Evolutionary conservation across 805 yeast genomes (phyloP), one percentile per base, ranked within the genome.

Genomic region (Cyberlindnera petersonii): DNA sequence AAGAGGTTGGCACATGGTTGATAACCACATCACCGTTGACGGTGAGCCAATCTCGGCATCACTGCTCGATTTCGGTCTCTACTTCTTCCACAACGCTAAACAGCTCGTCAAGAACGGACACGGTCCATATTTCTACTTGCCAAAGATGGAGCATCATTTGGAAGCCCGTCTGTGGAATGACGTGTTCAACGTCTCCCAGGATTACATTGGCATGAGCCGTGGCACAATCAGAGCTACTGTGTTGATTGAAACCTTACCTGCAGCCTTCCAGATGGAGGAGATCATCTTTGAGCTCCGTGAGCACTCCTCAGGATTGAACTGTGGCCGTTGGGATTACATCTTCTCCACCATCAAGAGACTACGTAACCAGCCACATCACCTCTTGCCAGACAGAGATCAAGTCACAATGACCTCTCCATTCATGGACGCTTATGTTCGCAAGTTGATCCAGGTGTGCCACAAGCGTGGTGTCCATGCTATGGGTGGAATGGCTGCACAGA

Each of bases 401-500:
- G 88, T 84, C 31, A 82, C 86, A 14, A 84, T 84, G 94, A 67
- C 75, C 26, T 82, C 85, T 18, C 86, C 89, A 44, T 84, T 84
- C 63, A 83, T 84, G 93, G 69, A 82, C 20, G 75, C 84, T 14
- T 84, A 84, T 56, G 91, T 83, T 39, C 77, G 77, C 52, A 72
- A 80, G 53, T 69, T 84, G 60, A 86, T 84, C 50, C 72, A 79
- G 60, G 75, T 78, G 31, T 80, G 87, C 62, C 94, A 84, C 60
- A 71, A 75, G 53, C 74, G 91, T 65, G 83, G 81, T 46, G 91
- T 83, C 30, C 89, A 83, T 57, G 91, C 91, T 15, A 81, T 84
- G 79, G 93, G 94, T 52, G 94, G 94, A 52, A 84, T 84, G 94
- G 91, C 93, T 48, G 91, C 91, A 5, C 85, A 82, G 50, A 82